Evolutionary conservation across 2,329 filamentous ascomycete genomes (phyloP).

Genomic region (Ceratocystis papillata): DNA sequence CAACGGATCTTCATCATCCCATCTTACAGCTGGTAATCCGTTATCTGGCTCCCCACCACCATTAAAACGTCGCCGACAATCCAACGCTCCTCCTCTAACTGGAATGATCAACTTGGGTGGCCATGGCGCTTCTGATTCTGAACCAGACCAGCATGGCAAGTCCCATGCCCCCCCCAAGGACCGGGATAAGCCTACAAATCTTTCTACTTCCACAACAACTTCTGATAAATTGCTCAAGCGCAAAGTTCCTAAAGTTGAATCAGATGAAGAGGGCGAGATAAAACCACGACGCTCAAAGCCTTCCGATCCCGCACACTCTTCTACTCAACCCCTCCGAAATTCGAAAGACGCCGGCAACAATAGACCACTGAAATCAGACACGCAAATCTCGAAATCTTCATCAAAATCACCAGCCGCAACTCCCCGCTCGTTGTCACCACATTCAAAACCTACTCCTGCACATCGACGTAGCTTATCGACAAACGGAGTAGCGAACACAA

Average conservation of each 20-base stretch:
- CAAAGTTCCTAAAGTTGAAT: slow-evolving; percentile 44
- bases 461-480: slow-evolving; percentile 56
- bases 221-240: slow-evolving; percentile 36
- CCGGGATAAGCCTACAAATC: slow-evolving; percentile 37
- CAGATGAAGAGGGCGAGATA: slow-evolving; percentile 46
- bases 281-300: slow-evolving; percentile 44
- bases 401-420: slow-evolving; percentile 11
- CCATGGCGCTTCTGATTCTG: slow-evolving; percentile 46
- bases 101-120: not conserved
- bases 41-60: slow-evolving; percentile 20
- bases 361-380: slow-evolving; percentile 17
- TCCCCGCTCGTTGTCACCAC: slow-evolving; percentile 50
- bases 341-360: slow-evolving; percentile 15
- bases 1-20: not conserved
- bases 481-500: slow-evolving; percentile 49
- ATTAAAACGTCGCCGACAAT: slow-evolving; percentile 18
- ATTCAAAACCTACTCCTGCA: slow-evolving; percentile 33
- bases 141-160: slow-evolving; percentile 40
- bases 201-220: not conserved
- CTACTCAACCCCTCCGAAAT: not conserved
- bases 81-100: slow-evolving; percentile 9
- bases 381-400: slow-evolving; percentile 10
- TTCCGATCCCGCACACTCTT: slow-evolving; percentile 25
- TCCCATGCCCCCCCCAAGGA: slow-evolving; percentile 38
- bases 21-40: not conserved